These are phyloP conservation scores for Coelastrella sp. DNA, from an alignment of 139 green algal species.

Conservation along the genomic window DNA sequence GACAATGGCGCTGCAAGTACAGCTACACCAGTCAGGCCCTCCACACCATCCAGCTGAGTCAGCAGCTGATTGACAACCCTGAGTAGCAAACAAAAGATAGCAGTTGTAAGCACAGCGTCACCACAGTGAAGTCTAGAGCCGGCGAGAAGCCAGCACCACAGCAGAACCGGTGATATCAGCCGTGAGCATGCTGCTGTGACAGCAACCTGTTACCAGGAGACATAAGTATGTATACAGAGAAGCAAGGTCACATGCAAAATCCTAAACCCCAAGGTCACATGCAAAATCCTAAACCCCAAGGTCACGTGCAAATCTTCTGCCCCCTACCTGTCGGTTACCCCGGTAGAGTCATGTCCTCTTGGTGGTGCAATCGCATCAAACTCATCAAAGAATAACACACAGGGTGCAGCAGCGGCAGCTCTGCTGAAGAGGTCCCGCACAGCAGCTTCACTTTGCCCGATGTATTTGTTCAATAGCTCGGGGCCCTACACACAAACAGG, in stretches of 20 bases:
- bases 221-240: too few species aligned
- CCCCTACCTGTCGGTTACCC: constrained; percentile 86
- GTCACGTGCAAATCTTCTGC: too few species aligned
- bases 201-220: too few species aligned
- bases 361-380: constrained; percentile 97
- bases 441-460: constrained; percentile 93
- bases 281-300: not conserved
- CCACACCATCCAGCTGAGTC: constrained; percentile 98
- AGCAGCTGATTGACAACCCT: constrained; percentile 98
- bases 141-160: too few species aligned
- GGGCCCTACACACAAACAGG: constrained; percentile 76
- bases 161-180: too few species aligned
- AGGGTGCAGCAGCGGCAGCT: constrained; percentile 89
- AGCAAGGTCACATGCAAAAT: not conserved
- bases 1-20: constrained; percentile 85
- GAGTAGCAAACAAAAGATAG: not conserved
- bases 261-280: not conserved
- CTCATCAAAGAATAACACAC: constrained; percentile 99
- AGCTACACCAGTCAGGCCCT: constrained; percentile 88
- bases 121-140: too few species aligned
- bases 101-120: too few species aligned
- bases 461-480: constrained; percentile 99
- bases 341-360: constrained; percentile 95
- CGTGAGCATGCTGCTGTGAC: too few species aligned
- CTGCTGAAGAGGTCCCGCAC: constrained; percentile 93